Base-by-base conservation (phyloP, 148 eudicot species). In the Vaccinium macrocarpon region DNA sequence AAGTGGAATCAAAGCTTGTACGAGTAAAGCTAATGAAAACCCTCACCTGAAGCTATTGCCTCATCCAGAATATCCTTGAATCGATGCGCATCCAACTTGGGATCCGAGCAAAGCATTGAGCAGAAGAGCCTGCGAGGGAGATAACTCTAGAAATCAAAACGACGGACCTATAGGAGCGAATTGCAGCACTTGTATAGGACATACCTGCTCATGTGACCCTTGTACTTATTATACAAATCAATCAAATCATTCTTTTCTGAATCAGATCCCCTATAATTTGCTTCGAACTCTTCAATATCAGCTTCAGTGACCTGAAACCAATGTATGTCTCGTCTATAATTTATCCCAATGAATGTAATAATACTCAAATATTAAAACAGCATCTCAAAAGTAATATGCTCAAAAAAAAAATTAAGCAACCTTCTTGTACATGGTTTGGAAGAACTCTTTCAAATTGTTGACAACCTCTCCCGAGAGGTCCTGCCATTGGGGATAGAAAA, bases 201-300 rank as follows among this genome's bases (percentile, higher is more conserved):
- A n/a, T 90, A 95, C 99, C 91, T 97, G 72, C 90, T 91, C 99
- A 97, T 95, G 82, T 93, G 89, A 79, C 99, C 99, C 93, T 92
- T 95, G 90, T 73, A 91, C 87, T 93, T 88, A 50, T 89, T 92
- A 90, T 90, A 95, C 23, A 97, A 91, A 71, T 90, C 90, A 86
- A 94, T 88, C 88, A 97, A 87, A 86, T 95, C 99, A 21, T 86
- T 97, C 86, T 91, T 95, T 91, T 97, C 99, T 4, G 95, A 88
- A 84, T 94, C 98, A 82, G 99, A 97, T 76, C 98, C 99, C 82
- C 99, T 93, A 82, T 97, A 97, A 84, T 93, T 92, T 86, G 98
- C 98, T 91, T 93, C 95, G 89, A 97, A 97, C 91, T 97, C 98
- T 82, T 97, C 99, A 89, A 97, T 94, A 85, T 97, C 99, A 80